These are phyloP conservation scores for Periglandula ipomoeae DNA, from an alignment of 2,329 filamentous ascomycete species.

Conservation along the genomic window DNA sequence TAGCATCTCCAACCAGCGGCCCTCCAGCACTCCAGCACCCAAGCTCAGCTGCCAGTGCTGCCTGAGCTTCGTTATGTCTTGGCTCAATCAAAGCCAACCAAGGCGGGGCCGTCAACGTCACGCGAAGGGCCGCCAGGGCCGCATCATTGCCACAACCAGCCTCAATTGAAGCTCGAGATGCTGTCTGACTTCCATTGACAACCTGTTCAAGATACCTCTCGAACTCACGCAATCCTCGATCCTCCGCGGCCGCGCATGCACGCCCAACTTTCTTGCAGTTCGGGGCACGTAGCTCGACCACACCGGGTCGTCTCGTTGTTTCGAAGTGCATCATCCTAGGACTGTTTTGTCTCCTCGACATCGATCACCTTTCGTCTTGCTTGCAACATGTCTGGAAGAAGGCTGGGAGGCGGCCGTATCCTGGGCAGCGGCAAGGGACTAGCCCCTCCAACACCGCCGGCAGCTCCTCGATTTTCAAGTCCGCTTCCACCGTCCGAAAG, in stretches of 20 bases:
- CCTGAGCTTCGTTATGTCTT: background rate
- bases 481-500: constrained; percentile 54
- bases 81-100: background rate
- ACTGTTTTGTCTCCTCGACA: background rate
- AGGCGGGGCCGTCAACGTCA: constrained; percentile 3
- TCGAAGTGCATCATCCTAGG: constrained; percentile 7
- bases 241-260: constrained; percentile 5
- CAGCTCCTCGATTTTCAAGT: constrained; percentile 37
- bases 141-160: constrained; percentile 4
- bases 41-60: too few species aligned
- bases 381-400: constrained; percentile 65
- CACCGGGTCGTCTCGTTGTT: constrained; percentile 21
- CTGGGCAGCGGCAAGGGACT: constrained; percentile 79
- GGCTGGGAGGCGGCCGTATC: constrained; percentile 85
- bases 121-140: background rate
- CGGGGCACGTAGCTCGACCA: constrained; percentile 25
- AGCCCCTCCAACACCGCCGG: constrained; percentile 47
- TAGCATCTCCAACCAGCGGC: too few species aligned
- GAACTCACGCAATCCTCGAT: background rate
- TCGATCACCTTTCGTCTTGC: background rate
- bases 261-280: constrained; percentile 16
- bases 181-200: background rate
- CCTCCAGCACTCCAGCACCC: too few species aligned
- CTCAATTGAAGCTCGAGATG: background rate
- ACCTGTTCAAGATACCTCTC: background rate